phyloP scores from a whole-genome alignment of 257 asterid species.

The Solanum acaule region DNA sequence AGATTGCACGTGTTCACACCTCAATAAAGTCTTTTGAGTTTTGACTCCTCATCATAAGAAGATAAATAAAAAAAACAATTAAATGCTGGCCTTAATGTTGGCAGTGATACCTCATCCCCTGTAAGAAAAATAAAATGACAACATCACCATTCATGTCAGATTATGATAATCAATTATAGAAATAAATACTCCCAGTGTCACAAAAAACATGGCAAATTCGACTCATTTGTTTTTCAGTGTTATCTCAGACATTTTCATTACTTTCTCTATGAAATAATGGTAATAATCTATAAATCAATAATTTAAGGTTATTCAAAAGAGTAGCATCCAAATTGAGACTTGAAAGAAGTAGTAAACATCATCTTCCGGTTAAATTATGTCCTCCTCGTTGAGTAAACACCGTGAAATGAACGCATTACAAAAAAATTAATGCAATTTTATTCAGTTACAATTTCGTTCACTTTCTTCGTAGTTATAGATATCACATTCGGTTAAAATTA shows the following conservation, averaged over 20 bases:
- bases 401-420: background rate
- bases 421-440: background rate
- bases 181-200: background rate
- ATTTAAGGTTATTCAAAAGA: background rate
- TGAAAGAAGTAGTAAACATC: background rate
- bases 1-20: background rate
- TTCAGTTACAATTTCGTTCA: background rate
- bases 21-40: background rate
- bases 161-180: background rate
- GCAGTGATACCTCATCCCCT: slow-evolving; percentile 84
- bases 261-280: background rate
- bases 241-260: background rate
- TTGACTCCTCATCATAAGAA: background rate
- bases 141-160: background rate
- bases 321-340: background rate
- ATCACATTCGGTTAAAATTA: background rate
- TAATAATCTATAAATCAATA: background rate
- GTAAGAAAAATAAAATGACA: slow-evolving; percentile 15
- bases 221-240: background rate
- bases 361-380: background rate
- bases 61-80: background rate
- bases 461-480: background rate
- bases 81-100: background rate
- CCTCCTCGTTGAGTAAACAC: background rate
- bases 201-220: background rate